phyloP scores from a whole-genome alignment of 352 stramenopile species.

The Phytophthora ramorum region DNA sequence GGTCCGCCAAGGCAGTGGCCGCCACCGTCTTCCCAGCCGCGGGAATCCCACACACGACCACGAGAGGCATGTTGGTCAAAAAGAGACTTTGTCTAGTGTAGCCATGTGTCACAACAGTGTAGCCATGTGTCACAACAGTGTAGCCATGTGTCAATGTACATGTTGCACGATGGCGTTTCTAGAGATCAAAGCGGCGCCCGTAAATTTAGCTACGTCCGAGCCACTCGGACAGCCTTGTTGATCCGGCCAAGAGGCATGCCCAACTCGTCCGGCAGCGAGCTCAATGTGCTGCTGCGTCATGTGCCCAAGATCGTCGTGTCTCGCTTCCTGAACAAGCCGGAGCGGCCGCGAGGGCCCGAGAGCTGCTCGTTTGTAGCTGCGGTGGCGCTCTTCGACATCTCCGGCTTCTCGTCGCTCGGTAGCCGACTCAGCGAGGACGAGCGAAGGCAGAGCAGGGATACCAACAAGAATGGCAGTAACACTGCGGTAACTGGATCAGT shows the following conservation, averaged over 20 bases:
- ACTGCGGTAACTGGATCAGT: neutral
- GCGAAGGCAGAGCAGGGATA: conserved; percentile 45
- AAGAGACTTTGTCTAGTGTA: conserved; percentile 21
- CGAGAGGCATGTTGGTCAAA: conserved; percentile 60
- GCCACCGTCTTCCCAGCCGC: conserved; percentile 73
- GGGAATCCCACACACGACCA: conserved; percentile 76
- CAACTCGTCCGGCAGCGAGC: conserved; percentile 58
- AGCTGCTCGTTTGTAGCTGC: conserved; percentile 59
- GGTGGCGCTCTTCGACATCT: conserved; percentile 88
- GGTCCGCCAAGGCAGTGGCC: conserved; percentile 51
- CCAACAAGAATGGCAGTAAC: conserved; percentile 3
- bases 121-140: conserved; percentile 18
- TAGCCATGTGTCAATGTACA: conserved; percentile 18
- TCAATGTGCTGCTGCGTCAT: conserved; percentile 68
- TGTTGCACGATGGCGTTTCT: neutral
- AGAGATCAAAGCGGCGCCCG: neutral
- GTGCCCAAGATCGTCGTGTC: conserved; percentile 81
- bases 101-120: conserved; percentile 17
- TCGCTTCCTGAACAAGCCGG: conserved; percentile 54
- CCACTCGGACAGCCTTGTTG: neutral
- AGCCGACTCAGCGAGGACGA: conserved; percentile 76
- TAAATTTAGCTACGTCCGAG: neutral
- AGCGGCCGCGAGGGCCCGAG: conserved; percentile 58
- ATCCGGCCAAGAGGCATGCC: conserved; percentile 9
- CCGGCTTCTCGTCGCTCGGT: conserved; percentile 85